These are phyloP conservation scores for Marasmius sp. DNA, from an alignment of 1,284 basidiomycete species.

Conservation along the genomic window DNA sequence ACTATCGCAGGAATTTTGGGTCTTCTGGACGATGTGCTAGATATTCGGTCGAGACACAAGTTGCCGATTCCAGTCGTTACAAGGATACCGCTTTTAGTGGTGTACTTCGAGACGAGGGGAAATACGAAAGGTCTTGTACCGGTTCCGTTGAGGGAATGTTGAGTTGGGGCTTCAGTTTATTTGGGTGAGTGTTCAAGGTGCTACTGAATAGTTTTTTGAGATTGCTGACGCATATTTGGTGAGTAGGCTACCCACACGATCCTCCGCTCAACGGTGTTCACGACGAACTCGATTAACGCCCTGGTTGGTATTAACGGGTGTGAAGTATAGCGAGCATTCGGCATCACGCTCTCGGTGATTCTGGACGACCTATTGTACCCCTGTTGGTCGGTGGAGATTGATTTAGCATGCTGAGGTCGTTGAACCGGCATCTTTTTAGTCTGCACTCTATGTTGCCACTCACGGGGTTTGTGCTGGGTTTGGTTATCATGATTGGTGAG, in stretches of 20 bases:
- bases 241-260: slow-evolving; percentile 89
- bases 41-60: slow-evolving; percentile 98
- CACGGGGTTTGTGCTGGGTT: slow-evolving; percentile 89
- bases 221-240: neutral
- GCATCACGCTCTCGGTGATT: slow-evolving; percentile 90
- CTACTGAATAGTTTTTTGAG: slow-evolving; percentile 5
- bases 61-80: slow-evolving; percentile 96
- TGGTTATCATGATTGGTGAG: slow-evolving; percentile 92
- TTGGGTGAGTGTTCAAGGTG: slow-evolving; percentile 59
- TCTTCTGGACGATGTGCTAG: slow-evolving; percentile 97
- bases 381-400: slow-evolving; percentile 79
- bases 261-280: slow-evolving; percentile 92
- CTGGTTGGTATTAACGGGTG: slow-evolving; percentile 97
- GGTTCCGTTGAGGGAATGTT: slow-evolving; percentile 67
- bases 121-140: slow-evolving; percentile 96
- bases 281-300: slow-evolving; percentile 99
- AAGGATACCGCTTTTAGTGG: slow-evolving; percentile 91
- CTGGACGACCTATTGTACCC: slow-evolving; percentile 92
- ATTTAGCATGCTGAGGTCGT: slow-evolving; percentile 85
- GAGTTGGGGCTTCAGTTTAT: slow-evolving; percentile 80
- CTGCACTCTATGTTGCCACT: slow-evolving; percentile 94
- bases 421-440: slow-evolving; percentile 93
- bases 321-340: slow-evolving; percentile 89
- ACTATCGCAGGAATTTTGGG: slow-evolving; percentile 92
- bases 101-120: slow-evolving; percentile 94